Evolutionary conservation across 2,329 filamentous ascomycete genomes (phyloP).

Genomic region (Diaporthe ampelina): DNA sequence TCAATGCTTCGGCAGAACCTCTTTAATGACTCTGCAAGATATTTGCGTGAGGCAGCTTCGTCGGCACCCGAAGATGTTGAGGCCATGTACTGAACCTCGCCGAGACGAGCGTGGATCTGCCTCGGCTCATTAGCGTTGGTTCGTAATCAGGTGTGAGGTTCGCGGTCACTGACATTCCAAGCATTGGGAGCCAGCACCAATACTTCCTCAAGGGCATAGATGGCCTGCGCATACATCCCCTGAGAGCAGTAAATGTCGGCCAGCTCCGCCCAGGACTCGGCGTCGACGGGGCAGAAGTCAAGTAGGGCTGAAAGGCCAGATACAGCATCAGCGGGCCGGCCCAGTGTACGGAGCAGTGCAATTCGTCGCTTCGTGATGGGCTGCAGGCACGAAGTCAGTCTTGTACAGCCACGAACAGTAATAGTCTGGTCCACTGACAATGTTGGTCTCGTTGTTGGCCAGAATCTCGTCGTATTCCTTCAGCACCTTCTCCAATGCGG

Average conservation of each 20-base stretch:
- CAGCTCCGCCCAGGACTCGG: constrained; percentile 93
- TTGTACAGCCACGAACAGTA: neutral
- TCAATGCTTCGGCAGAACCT: constrained; percentile 93
- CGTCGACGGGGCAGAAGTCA: constrained; percentile 88
- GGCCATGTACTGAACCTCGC: constrained; percentile 85
- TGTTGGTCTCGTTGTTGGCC: constrained; percentile 80
- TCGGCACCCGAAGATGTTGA: constrained; percentile 57
- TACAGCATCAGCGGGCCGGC: constrained; percentile 79
- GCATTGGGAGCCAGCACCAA: constrained; percentile 89
- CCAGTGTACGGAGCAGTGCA: constrained; percentile 82
- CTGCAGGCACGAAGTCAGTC: constrained; percentile 60
- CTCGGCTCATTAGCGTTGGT: constrained; percentile 23
- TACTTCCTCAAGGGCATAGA: constrained; percentile 92
- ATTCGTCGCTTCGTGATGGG: constrained; percentile 88
- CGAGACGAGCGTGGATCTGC: constrained; percentile 87
- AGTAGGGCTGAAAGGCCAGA: constrained; percentile 80
- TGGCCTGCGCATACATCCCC: constrained; percentile 84
- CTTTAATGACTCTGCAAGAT: constrained; percentile 81
- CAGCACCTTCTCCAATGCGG: constrained; percentile 77
- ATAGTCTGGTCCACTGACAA: constrained; percentile 68
- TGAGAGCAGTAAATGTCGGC: constrained; percentile 87
- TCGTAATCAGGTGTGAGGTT: constrained; percentile 44
- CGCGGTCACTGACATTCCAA: constrained; percentile 81
- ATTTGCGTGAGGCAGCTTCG: constrained; percentile 60
- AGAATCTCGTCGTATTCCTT: constrained; percentile 84